Conservation (phyloP, 495 filamentous ascomycete genomes). For the Aspergillus steynii region DNA sequence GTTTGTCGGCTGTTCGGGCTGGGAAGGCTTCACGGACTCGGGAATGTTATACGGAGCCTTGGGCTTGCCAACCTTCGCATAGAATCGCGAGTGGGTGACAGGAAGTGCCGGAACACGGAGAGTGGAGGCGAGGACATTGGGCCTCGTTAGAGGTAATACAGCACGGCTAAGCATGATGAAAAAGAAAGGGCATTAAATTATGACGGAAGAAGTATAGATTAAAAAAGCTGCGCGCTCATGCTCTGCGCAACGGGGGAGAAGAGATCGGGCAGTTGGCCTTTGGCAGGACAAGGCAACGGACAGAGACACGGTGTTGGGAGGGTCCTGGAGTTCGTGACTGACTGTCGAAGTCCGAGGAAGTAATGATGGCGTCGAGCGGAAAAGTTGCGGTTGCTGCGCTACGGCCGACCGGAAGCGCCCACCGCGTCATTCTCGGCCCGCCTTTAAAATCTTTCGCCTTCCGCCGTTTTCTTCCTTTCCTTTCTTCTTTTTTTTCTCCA, state of each 20-base stretch:
- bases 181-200: conserved; percentile 13
- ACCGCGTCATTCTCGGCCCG: conserved; percentile 24
- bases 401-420: conserved; percentile 23
- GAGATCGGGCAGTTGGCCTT: background rate
- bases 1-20: conserved; percentile 26
- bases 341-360: conserved; percentile 5
- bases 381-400: conserved; percentile 33
- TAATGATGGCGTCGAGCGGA: conserved; percentile 14
- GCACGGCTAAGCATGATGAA: conserved; percentile 49
- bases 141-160: conserved; percentile 47
- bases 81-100: conserved; percentile 41
- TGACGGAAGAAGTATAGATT: conserved; percentile 8
- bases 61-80: conserved; percentile 49
- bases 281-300: background rate
- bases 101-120: conserved; percentile 37
- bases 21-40: conserved; percentile 31
- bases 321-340: background rate
- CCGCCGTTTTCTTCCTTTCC: conserved; percentile 17
- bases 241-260: conserved; percentile 12
- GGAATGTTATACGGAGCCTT: conserved; percentile 49
- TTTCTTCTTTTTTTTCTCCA: conserved; percentile 33
- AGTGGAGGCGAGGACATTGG: conserved; percentile 40
- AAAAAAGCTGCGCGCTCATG: conserved; percentile 31
- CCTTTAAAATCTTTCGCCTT: conserved; percentile 23
- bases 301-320: background rate